Evolutionary conservation across 257 asterid genomes (phyloP), one percentile per base, ranked within the genome.

Genomic region (Petunia secreta): DNA sequence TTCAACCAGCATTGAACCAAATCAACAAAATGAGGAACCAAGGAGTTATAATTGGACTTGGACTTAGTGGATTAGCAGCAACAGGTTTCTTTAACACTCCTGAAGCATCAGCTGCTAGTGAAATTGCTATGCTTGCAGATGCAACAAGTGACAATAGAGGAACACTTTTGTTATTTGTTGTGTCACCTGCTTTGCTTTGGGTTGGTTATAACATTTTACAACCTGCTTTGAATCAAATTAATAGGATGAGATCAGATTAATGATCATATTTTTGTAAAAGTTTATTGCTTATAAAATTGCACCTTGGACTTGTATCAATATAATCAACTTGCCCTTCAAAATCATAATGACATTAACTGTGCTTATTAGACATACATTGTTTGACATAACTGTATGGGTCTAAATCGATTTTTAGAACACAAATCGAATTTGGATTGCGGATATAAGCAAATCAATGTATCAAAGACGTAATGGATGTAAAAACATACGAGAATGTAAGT

Each of bases 181-280:
- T 94, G 48, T 44, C 97, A n/a, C 98, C 99, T 64, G 98, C 99
- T 13, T 85, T 96, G 55, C 80, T 62, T 8, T 96, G 98, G 98
- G 98, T 96, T 83, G 77, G 83, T 46, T 94, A 83, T 90, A 92
- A 93, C 68, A 92, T 96, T 11, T 86, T 96, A 83, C 98, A 90
- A 85, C 99, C 99, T 25, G 98, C 98, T 77, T 85, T 96, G 91
- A 94, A 94, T 84, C 99, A 94, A 91, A 84, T 96, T 75, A 92
- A 91, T 87, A 85, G 63, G 92, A 94, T 93, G 98, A 90, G 92
- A 85, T 94, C 97, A 14, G 80, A 91, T 2, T 85, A 81, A 60
- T 48, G 39, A 73, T 78, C 9, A 39, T 25, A 25, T 25, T 25
- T 25, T 25, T 59, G 25, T 59, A 2, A 59, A n/a, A n/a, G n/a